Evolutionary conservation across 768 basidiomycete species (phyloP).

Genomic region (Serendipita sp.): DNA sequence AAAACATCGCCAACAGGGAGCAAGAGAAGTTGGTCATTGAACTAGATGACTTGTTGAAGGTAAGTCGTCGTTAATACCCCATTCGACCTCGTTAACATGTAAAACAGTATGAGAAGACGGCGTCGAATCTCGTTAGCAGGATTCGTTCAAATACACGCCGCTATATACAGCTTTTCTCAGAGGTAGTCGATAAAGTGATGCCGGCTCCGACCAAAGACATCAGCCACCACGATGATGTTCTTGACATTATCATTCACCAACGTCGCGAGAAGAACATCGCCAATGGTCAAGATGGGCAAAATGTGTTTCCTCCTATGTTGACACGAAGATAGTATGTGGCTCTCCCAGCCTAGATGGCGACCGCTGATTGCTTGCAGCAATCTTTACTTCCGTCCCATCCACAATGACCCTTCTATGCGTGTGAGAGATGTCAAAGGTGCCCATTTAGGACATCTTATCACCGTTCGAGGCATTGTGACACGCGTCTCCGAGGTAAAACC

Average conservation of each 20-base stretch:
- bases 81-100: conserved; percentile 3
- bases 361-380: conserved; percentile 38
- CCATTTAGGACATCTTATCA: conserved; percentile 85
- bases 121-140: conserved; percentile 57
- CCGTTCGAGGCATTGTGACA: conserved; percentile 93
- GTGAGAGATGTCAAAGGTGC: conserved; percentile 79
- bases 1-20: conserved; percentile 85
- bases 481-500: conserved; percentile 99
- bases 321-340: conserved; percentile 82
- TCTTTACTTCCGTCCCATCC: conserved; percentile 78
- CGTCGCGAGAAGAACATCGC: conserved; percentile 76
- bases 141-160: conserved; percentile 78
- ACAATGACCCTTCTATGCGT: conserved; percentile 33
- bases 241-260: conserved; percentile 93
- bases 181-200: conserved; percentile 81
- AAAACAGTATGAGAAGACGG: conserved; percentile 47
- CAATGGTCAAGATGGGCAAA: conserved; percentile 48
- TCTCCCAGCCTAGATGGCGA: conserved; percentile 9
- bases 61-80: conserved; percentile 20
- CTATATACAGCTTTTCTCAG: conserved; percentile 76
- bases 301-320: conserved; percentile 78
- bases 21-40: conserved; percentile 80
- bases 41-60: conserved; percentile 70
- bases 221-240: conserved; percentile 80
- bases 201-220: conserved; percentile 82